These are phyloP conservation scores for Lactarius quietus DNA, from an alignment of 768 basidiomycete species.

Conservation along the genomic window DNA sequence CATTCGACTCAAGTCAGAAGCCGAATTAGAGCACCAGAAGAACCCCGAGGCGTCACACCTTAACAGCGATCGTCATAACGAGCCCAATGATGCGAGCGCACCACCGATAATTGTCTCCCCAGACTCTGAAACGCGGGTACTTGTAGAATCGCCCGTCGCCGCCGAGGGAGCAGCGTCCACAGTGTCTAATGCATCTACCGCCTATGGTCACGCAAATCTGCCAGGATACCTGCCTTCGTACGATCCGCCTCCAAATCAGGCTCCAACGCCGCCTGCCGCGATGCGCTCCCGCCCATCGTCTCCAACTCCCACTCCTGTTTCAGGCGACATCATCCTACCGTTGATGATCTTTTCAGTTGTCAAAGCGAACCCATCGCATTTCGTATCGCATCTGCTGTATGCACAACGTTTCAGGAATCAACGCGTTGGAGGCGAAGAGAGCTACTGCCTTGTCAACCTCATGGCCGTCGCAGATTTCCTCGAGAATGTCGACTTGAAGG, in stretches of 20 bases:
- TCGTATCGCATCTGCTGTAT: constrained; percentile 68
- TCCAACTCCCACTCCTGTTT: constrained; percentile 59
- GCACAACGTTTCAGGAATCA: constrained; percentile 59
- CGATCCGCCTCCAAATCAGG: background rate
- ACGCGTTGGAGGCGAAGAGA: constrained; percentile 72
- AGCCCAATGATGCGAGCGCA: constrained; percentile 17
- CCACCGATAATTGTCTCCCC: constrained; percentile 29
- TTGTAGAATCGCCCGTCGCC: constrained; percentile 15
- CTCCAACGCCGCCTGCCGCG: constrained; percentile 18
- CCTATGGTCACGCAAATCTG: background rate
- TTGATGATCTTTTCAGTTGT: constrained; percentile 93
- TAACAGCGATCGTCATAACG: constrained; percentile 10
- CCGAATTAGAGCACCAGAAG: constrained; percentile 39
- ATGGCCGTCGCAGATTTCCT: constrained; percentile 95
- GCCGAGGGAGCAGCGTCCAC: background rate
- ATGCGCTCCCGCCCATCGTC: constrained; percentile 26
- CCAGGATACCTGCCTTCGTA: background rate
- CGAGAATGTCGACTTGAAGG: constrained; percentile 87
- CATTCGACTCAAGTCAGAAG: constrained; percentile 67
- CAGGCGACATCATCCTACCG: constrained; percentile 88
- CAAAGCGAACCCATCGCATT: constrained; percentile 81
- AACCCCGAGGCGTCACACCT: constrained; percentile 30
- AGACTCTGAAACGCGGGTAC: constrained; percentile 21
- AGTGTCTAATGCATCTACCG: constrained; percentile 10
- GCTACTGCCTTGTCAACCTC: constrained; percentile 90